A percentile compares a stretch with the other conserved stretches of the same genome.
Evolutionary conservation across 2,329 filamentous ascomycete genomes (phyloP).

Genomic region (Claviceps sp.): DNA sequence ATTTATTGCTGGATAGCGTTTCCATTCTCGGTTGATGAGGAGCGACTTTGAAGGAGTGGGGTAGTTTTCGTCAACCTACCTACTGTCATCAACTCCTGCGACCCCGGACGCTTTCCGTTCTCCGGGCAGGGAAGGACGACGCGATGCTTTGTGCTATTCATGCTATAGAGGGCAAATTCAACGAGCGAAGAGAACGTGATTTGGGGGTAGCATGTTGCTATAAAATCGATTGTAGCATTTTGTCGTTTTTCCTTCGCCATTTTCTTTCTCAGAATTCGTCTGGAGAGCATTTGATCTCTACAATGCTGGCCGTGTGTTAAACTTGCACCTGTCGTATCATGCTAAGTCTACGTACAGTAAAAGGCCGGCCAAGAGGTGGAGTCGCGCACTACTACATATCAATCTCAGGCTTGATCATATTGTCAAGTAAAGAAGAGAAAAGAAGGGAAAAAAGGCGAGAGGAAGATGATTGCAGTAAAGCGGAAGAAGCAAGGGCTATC

Average conservation of each 20-base stretch:
- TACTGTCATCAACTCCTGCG: background rate
- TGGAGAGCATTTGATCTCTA: too few relatives aligned
- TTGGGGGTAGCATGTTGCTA: background rate
- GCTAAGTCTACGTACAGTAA: too few relatives aligned
- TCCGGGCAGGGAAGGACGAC: background rate
- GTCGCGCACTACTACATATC: too few relatives aligned
- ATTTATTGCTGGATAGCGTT: background rate
- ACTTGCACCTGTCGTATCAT: too few relatives aligned
- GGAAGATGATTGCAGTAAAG: background rate
- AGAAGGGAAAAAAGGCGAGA: background rate
- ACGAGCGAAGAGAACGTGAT: background rate
- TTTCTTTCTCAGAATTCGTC: too few relatives aligned
- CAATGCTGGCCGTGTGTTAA: too few relatives aligned
- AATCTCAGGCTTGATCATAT: background rate
- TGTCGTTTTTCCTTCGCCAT: too few relatives aligned
- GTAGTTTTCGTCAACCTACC: background rate
- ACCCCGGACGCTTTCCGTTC: background rate
- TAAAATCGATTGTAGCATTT: background rate
- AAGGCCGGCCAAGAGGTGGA: too few relatives aligned
- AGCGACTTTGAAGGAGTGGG: too few relatives aligned
- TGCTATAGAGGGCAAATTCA: background rate
- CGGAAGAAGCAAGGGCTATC: constrained; percentile 15
- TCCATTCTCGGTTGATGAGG: background rate
- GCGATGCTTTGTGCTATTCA: background rate
- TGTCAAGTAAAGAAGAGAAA: background rate